Evolutionary conservation across 1,284 basidiomycete genomes (phyloP), one percentile per base, ranked within the genome.

Genomic region (Calocybe gambosa): DNA sequence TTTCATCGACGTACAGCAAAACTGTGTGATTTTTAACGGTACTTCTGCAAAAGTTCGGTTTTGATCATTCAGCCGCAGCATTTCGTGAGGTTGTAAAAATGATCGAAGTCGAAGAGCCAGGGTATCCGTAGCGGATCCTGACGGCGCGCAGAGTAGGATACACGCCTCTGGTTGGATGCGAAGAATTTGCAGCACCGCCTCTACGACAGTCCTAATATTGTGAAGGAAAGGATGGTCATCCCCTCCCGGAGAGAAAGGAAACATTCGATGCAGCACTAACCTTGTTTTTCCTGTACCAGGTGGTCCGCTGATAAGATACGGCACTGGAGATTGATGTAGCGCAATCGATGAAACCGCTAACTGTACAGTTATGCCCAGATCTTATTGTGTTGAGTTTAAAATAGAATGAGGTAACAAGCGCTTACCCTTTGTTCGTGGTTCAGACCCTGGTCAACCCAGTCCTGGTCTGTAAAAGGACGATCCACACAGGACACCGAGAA

Each of bases 271-370:
- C 25, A n/a, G 9, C 16, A 43, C 41, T 18, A 40, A 67, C 67
- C 68, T 64, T 15, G 70, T 73, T 56, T 74, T 74, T 12, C 71
- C 72, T n/a, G 72, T 74, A 1, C 72, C 72, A 15, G 72, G 70
- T 8, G 72, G 72, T 2, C 72, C 72, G 42, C 65, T 64, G 45
- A 74, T 73, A 1, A 74, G 55, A 46, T 68, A 70, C 0, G 71
- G 72, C 2, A 72, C 63, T 9, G 66, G 63, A 12, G 65, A 71
- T 42, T 68, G 64, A 47, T 68, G 62, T 12, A 68, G 54, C 1
- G 70, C 60, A 28, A 73, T 64, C 12, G 68, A 64, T 34, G 61
- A 60, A n/a, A 67, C 69, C 36, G 70, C 69, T 21, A 65, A 48
- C 71, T 74, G 48, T 31, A 31, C 29, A 12, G 6, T 8, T 20